Evolutionary conservation across 805 yeast genomes (phyloP), one percentile per base, ranked within the genome.

Genomic region (Saccharomycopsis sp.): DNA sequence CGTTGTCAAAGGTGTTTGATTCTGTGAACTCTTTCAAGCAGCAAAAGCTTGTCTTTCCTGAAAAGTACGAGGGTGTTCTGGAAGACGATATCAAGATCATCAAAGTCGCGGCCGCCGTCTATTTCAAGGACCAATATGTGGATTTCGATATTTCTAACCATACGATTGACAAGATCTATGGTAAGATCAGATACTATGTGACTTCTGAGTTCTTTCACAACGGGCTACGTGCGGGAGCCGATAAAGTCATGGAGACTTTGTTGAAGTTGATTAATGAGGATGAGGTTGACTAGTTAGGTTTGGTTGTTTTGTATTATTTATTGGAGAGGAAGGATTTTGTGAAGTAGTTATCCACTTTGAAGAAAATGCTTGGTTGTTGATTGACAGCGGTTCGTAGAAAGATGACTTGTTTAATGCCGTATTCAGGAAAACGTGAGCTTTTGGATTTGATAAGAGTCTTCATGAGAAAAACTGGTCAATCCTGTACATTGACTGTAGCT

Each of bases 141-240:
- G 82, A 79, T 64, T 77, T 75, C 58, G 71, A 72, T 15, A 59
- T 77, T 34, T 67, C 77, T 18, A 72, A 70, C 63, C 65, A 67
- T 57, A 77, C 76, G 34, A 71, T 71, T 44, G 57, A 68, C 8
- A 57, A 66, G 8, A 63, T 68, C 1, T 72, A 68, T n/a, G 77
- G 77, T 55, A 50, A 51, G 20, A 66, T 75, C 57, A 67, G 74
- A 61, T 73, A 72, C 59, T 74, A 68, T 57, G 69, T 77, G n/a
- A 75, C 81, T 37, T 77, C 75, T 62, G 81, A 79, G 55, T 73
- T 65, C 57, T 79, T 80, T 66, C 84, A 80, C 63, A 75, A 77
- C 61, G 85, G 85, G 0, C 62, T 78, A 15, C 68, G 80, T 29
- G 73, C 73, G 0, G 70, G 73, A 52, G 70, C 80, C 1, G 71